phyloP scores from a whole-genome alignment of 768 basidiomycete species.

The Kwoniella shandongensis region DNA sequence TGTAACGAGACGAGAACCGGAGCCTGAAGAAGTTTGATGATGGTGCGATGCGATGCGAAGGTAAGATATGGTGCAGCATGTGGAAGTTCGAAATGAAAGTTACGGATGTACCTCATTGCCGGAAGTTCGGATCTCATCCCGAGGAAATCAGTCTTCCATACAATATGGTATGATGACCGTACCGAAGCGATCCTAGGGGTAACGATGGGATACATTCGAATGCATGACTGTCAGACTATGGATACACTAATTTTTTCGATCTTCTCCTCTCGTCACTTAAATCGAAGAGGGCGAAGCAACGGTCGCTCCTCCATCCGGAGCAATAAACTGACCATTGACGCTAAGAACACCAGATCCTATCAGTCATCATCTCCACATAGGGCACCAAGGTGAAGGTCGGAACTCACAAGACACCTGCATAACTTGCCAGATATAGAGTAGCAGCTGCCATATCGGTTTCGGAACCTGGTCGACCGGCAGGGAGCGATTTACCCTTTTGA shows the following conservation, averaged over 20 bases:
- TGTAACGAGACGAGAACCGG: too few relatives aligned
- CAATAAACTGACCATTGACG: conserved; percentile 38
- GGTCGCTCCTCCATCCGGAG: conserved; percentile 45
- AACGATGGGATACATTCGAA: not conserved
- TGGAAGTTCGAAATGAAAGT: too few relatives aligned
- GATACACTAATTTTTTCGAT: not conserved
- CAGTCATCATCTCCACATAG: not conserved
- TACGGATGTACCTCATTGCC: too few relatives aligned
- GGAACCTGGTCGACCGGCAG: conserved; percentile 39
- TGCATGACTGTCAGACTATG: not conserved
- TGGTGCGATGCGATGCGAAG: too few relatives aligned
- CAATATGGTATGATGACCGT: too few relatives aligned
- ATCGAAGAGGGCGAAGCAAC: conserved; percentile 21
- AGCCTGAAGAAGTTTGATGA: too few relatives aligned
- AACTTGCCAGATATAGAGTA: conserved; percentile 32
- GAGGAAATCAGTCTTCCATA: too few relatives aligned
- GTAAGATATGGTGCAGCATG: too few relatives aligned
- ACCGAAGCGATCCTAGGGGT: too few relatives aligned
- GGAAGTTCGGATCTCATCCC: too few relatives aligned
- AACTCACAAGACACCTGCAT: conserved; percentile 40
- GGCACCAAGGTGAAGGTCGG: not conserved
- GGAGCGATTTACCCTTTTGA: conserved; percentile 32
- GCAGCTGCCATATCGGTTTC: conserved; percentile 46
- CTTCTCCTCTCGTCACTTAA: not conserved
- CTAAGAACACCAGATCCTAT: conserved; percentile 3